Conservation (phyloP, 768 basidiomycete genomes). For the Psilocybe cyanescens region DNA sequence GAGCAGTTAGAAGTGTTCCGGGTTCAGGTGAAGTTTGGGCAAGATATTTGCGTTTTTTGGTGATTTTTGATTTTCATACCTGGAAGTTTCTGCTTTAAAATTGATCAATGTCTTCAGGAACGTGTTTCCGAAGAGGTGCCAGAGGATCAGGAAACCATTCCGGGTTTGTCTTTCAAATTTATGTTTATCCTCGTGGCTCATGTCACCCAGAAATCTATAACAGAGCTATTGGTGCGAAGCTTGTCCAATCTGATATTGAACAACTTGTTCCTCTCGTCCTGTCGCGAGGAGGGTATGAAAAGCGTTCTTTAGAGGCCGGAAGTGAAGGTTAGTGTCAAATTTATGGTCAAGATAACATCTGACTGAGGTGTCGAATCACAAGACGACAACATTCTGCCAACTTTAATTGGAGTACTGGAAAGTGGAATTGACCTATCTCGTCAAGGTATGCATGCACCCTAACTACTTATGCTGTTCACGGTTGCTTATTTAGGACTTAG, state of each 20-base stretch:
- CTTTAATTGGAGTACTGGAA: slow-evolving; percentile 60
- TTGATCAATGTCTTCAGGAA: slow-evolving; percentile 39
- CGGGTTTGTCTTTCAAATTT: slow-evolving; percentile 25
- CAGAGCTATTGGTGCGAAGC: slow-evolving; percentile 55
- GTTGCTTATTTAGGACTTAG: slow-evolving; percentile 34
- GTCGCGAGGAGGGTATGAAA: slow-evolving; percentile 68
- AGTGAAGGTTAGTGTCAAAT: slow-evolving; percentile 37
- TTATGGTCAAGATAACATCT: background rate
- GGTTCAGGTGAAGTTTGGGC: slow-evolving; percentile 81
- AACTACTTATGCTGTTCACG: background rate
- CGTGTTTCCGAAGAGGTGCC: slow-evolving; percentile 32
- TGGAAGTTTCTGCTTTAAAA: background rate
- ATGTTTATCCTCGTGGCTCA: slow-evolving; percentile 9
- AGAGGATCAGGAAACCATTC: slow-evolving; percentile 32
- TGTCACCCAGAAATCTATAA: slow-evolving; percentile 53
- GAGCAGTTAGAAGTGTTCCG: slow-evolving; percentile 76
- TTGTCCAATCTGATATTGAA: slow-evolving; percentile 63
- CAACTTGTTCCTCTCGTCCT: slow-evolving; percentile 66
- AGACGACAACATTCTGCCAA: slow-evolving; percentile 54
- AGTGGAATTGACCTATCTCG: slow-evolving; percentile 66
- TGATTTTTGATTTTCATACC: slow-evolving; percentile 30
- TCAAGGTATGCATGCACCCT: slow-evolving; percentile 43
- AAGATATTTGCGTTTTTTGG: slow-evolving; percentile 73
- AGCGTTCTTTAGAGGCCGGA: slow-evolving; percentile 51
- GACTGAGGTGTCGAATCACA: background rate